A percentile compares a stretch with the other conserved stretches of the same genome.
These are phyloP conservation scores for Cercophora samala DNA, from an alignment of 495 filamentous ascomycete species.

Conservation along the genomic window DNA sequence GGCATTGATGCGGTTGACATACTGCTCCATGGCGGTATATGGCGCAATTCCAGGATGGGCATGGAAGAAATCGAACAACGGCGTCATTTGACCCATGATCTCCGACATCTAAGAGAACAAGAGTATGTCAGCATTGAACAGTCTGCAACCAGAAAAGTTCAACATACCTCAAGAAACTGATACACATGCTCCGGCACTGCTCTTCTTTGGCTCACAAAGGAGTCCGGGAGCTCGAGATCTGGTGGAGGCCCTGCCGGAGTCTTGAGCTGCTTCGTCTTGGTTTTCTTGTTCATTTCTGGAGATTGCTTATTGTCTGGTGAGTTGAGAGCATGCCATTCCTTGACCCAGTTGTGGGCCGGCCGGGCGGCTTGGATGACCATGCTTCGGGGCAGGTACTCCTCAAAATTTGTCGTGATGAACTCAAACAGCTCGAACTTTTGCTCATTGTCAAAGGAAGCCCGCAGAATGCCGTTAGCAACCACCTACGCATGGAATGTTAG, in stretches of 20 bases:
- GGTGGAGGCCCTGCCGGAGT: slow-evolving; percentile 50
- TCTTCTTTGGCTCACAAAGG: slow-evolving; percentile 56
- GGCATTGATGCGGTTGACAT: slow-evolving; percentile 46
- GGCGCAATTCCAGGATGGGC: slow-evolving; percentile 56
- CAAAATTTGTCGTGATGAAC: slow-evolving; percentile 58
- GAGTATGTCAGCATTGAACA: slow-evolving; percentile 3
- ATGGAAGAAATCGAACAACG: slow-evolving; percentile 61
- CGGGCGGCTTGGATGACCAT: slow-evolving; percentile 52
- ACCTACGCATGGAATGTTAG: slow-evolving; percentile 47
- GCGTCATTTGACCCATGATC: slow-evolving; percentile 70
- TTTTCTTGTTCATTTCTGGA: slow-evolving; percentile 70
- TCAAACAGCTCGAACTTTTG: slow-evolving; percentile 72
- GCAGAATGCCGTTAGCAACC: slow-evolving; percentile 58
- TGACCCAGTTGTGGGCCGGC: slow-evolving; percentile 53
- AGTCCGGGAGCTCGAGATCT: slow-evolving; percentile 59
- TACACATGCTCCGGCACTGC: slow-evolving; percentile 60
- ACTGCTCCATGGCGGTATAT: slow-evolving; percentile 59
- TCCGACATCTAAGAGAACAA: slow-evolving; percentile 58
- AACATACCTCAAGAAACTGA: slow-evolving; percentile 64
- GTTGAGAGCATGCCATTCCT: slow-evolving; percentile 54
- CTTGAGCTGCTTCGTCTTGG: slow-evolving; percentile 50
- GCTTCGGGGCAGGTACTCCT: slow-evolving; percentile 65
- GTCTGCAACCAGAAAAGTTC: background rate
- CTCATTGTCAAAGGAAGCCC: slow-evolving; percentile 63
- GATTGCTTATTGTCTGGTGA: slow-evolving; percentile 61